Evolutionary conservation across 225 moss, liverwort and hornwort species (phyloP), one percentile per base, ranked within the genome.

Genomic region (Neckera pumila): DNA sequence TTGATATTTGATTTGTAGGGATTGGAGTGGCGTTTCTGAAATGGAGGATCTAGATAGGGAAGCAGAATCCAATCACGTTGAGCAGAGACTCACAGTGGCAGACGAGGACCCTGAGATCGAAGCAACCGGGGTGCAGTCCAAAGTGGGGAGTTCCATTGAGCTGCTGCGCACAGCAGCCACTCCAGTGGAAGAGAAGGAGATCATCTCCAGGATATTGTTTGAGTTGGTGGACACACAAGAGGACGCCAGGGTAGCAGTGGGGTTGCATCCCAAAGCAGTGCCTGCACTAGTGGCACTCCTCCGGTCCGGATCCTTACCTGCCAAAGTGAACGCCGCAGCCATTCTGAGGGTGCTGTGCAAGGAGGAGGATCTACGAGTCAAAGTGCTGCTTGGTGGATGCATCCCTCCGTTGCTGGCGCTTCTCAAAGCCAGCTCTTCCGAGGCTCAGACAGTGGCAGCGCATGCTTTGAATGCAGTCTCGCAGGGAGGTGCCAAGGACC

Each of bases 311-410:
- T 93, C 97, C 40, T 90, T 97, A 43, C 86, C 91, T 26, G 94
- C 96, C 26, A 99, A 97, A 88, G 94, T 96, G 86, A 99, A 95
- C 83, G 97, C 99, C 49, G 97, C 99, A 47, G 96, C 96, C 49
- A 97, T 90, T 49, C 88, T 99, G 49, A 93, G 99, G 49, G 96
- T 93, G 56, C 91, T 99, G 33, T 99, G 99, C 89, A 96, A 95
- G 88, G 96, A 95, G 89, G 99, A 97, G 91, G 97, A 99, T 87
- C 91, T 99, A 60, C 93, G 99, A 38, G 99, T 99, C 38, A 99
- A 95, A 90, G 99, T 99, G 34, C 95, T 99, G 34, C 94, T 99
- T 6, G 99, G 99, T 30, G 99, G 99, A 77, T 99, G 99, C 90
- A 95, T 99, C 85, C 99, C 99, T 81, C 99, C 97, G n/a, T 85